These are phyloP conservation scores for grape (Vitis vinifera) DNA, from an alignment of 164 flowering plant genomes.

Conservation along the genomic window ASM3070453v1 NC_081806.1:3020501-3021000, in stretches of 20 bases:
- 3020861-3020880: slow-evolving; percentile 89
- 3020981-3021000: slow-evolving; percentile 75
- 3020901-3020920: slow-evolving; percentile 74
- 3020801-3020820: slow-evolving; percentile 79
- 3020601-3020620: slow-evolving; percentile 11
- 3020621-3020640: slow-evolving; percentile 94
- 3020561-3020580: too few species aligned
- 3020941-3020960: slow-evolving; percentile 63
- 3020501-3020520: background rate
- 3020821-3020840: slow-evolving; percentile 81
- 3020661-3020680: slow-evolving; percentile 69
- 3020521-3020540: background rate
- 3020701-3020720: slow-evolving; percentile 79
- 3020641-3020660: slow-evolving; percentile 94
- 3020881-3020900: slow-evolving; percentile 75
- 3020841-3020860: slow-evolving; percentile 85
- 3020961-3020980: slow-evolving; percentile 83
- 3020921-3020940: slow-evolving; percentile 64
- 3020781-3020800: slow-evolving; percentile 97
- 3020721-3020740: background rate
- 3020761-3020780: slow-evolving; percentile 50
- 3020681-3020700: slow-evolving; percentile 85
- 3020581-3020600: background rate
- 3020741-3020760: slow-evolving; percentile 10
- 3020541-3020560: background rate